Percentiles rank a stretch among this genome's conserved stretches.
These are phyloP conservation scores for Jasminum sambac DNA, from an alignment of 257 asterid genomes.

Conservation along the genomic window DNA sequence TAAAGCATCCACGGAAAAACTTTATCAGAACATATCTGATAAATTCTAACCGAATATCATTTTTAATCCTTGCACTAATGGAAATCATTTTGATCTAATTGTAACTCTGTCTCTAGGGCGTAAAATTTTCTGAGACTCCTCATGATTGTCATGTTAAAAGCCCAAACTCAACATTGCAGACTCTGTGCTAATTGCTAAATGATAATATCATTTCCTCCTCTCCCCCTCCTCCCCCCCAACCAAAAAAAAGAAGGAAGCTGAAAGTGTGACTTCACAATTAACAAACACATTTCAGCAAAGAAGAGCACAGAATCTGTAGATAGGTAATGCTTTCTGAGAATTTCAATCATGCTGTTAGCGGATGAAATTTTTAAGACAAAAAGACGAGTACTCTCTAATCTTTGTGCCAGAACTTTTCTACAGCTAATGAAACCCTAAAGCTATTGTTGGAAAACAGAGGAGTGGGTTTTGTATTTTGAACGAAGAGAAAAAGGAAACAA, in stretches of 20 bases:
- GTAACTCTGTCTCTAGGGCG: not conserved
- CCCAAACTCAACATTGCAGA: not conserved
- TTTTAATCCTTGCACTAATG: conserved; percentile 1
- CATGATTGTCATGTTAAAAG: conserved; percentile 4
- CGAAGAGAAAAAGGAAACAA: too few species aligned
- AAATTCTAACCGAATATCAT: not conserved
- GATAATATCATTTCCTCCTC: not conserved
- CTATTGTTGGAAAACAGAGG: not conserved
- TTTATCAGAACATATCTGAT: not conserved
- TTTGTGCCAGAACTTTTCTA: not conserved
- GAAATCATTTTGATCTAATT: not conserved
- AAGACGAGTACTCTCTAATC: not conserved
- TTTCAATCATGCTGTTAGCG: not conserved
- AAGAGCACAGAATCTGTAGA: not conserved
- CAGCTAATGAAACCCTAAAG: not conserved
- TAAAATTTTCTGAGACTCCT: not conserved
- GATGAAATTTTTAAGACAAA: conserved; percentile 6
- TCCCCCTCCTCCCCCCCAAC: too few species aligned
- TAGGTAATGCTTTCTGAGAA: not conserved
- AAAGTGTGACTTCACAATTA: not conserved
- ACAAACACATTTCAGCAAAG: not conserved
- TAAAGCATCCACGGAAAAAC: not conserved
- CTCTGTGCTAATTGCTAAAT: not conserved
- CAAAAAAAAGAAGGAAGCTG: too few species aligned
- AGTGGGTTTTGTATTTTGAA: not conserved